Evolutionary conservation across 257 asterid species (phyloP).

Genomic region (Solanum chiquidenum): DNA sequence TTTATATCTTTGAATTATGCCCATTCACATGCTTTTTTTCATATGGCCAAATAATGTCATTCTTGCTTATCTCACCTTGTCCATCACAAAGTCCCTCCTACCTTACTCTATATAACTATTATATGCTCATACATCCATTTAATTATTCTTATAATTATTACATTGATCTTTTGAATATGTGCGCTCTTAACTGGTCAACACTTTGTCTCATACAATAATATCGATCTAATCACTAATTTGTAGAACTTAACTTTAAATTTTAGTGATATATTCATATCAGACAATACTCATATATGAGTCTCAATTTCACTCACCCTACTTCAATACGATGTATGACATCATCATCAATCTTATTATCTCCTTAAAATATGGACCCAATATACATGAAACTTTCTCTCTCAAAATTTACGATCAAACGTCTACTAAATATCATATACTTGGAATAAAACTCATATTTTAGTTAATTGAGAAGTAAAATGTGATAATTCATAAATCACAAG

Average conservation of each 20-base stretch:
- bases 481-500: not conserved
- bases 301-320: not conserved
- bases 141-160: not conserved
- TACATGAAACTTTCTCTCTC: not conserved
- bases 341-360: not conserved
- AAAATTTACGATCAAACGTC: not conserved
- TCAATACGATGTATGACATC: not conserved
- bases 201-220: rapidly evolving
- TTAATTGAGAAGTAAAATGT: not conserved
- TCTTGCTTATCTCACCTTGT: not conserved
- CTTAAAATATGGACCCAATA: rapidly evolving
- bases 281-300: rapidly evolving
- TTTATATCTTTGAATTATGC: too few relatives aligned
- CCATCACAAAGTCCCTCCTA: rapidly evolving
- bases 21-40: not conserved
- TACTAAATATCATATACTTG: not conserved
- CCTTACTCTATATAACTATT: too few relatives aligned
- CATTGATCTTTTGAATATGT: not conserved
- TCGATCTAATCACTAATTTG: rapidly evolving
- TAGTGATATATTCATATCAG: not conserved
- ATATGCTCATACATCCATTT: not conserved
- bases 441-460: not conserved
- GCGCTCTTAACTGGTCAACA: rapidly evolving
- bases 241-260: not conserved
- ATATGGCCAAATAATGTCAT: not conserved